phyloP scores from a whole-genome alignment of 1,284 basidiomycete species.

The Malassezia pachydermatis region DNA sequence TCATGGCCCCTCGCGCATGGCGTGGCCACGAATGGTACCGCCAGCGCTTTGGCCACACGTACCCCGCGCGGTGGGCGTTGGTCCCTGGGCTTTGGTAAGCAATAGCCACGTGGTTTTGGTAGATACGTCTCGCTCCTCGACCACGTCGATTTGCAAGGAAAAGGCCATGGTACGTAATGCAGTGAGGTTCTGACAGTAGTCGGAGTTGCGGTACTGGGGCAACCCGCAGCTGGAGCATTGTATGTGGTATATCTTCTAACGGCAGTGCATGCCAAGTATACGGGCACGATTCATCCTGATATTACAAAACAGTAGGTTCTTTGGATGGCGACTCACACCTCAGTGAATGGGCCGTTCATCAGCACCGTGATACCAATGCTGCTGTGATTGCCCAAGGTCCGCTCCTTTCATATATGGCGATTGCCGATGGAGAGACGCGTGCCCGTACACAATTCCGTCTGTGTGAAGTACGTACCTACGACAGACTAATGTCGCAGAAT shows the following conservation, averaged over 20 bases:
- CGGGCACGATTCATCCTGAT: constrained; percentile 58
- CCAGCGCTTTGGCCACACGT: constrained; percentile 57
- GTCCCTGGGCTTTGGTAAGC: constrained; percentile 59
- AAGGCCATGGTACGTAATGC: constrained; percentile 12
- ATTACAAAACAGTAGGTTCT: constrained; percentile 41
- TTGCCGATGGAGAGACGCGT: constrained; percentile 83
- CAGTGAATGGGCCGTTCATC: constrained; percentile 95
- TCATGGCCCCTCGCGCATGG: constrained; percentile 69
- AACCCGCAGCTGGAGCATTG: constrained; percentile 40
- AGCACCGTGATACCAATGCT: constrained; percentile 84
- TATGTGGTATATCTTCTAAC: constrained; percentile 4
- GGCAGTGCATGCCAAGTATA: constrained; percentile 76
- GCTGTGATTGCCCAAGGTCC: constrained; percentile 85
- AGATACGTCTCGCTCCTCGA: not conserved
- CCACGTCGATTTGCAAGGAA: not conserved
- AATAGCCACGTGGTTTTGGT: not conserved
- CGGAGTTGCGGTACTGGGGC: constrained; percentile 15
- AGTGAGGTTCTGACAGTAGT: constrained; percentile 10
- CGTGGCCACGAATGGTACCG: constrained; percentile 73
- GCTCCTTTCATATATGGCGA: constrained; percentile 71
- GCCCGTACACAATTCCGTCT: constrained; percentile 88
- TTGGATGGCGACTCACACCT: not conserved
- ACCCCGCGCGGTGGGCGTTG: constrained; percentile 59
- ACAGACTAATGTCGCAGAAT: constrained; percentile 55
- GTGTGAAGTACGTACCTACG: constrained; percentile 72